Base-by-base conservation (phyloP, 225 moss, liverwort and hornwort genomes). In the Bryum argenteum region DNA sequence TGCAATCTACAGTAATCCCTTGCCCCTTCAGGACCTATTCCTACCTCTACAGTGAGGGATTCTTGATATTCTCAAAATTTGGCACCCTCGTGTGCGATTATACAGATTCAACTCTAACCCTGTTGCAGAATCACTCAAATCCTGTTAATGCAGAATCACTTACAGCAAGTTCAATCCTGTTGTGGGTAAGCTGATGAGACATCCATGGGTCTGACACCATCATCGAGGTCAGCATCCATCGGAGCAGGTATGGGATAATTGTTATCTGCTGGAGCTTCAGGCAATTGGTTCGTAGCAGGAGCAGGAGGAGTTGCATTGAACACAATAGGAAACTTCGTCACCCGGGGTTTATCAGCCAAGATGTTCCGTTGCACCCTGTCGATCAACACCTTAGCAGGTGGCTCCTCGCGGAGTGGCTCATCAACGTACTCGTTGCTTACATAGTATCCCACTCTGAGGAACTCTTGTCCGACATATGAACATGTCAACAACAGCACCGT, bases 391-490 rank as follows among this genome's bases (percentile, higher is more conserved):
- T 88, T 89, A 1, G 89, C 81, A 24, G 93, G 93, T 19, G 93
- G 93, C 61, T 93, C 93, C 75, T 93, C 91, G 1, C 93, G 89
- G 18, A 93, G 47, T 61, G 83, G 78, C 67, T 93, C 93, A 18
- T 93, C 93, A 12, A 81, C 81, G 65, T 93, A 93, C 75, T 93
- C 93, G 61, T 91, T 93, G 81, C 91, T 93, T 9, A 93, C 93
- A 22, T 93, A 93, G 39, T 91, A 91, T 6, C 91, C 91, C 19
- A 93, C 93, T 59, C 91, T 86, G 12, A 93, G 72, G 75, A 93
- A 93, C 81, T 93, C 93, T 74, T 93, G 93, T 8, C 93, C 91
- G 82, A 89, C 57, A 39, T 91, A 93, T 9, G 91, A 93, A 52
- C 93, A 93, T 17, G 91, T 93, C 77, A 93, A 72, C 59, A 93